A percentile compares a stretch with the other conserved stretches of the same genome.
phyloP scores from a whole-genome alignment of 1,284 basidiomycete species.

The Cutaneotrichosporon cutaneum region DNA sequence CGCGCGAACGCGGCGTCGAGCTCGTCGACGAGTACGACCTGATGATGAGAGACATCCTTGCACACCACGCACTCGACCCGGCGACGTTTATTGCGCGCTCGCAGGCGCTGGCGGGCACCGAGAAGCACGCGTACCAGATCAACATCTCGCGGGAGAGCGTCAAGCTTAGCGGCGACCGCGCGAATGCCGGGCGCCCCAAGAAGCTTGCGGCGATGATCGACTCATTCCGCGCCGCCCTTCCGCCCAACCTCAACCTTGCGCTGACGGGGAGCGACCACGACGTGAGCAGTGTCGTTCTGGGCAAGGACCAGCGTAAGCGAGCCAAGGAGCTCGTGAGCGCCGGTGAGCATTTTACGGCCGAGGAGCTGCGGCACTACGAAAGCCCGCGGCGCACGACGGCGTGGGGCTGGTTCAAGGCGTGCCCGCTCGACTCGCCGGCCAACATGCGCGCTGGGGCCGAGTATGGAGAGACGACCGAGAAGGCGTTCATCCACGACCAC shows the following conservation, averaged over 20 bases:
- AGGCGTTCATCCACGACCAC: constrained; percentile 55
- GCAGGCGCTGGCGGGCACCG: constrained; percentile 7
- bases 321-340: constrained; percentile 48
- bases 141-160: constrained; percentile 32
- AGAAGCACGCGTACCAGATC: constrained; percentile 44
- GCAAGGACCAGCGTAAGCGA: constrained; percentile 51
- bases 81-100: constrained; percentile 39
- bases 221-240: constrained; percentile 43
- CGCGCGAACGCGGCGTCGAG: constrained; percentile 65
- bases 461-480: constrained; percentile 28
- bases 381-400: constrained; percentile 47
- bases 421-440: constrained; percentile 48
- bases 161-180: constrained; percentile 35
- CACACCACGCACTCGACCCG: constrained; percentile 49
- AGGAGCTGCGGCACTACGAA: constrained; percentile 49
- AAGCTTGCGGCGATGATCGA: constrained; percentile 39
- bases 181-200: constrained; percentile 34
- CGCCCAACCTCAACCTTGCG: constrained; percentile 39
- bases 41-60: constrained; percentile 48
- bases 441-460: constrained; percentile 44
- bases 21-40: constrained; percentile 68
- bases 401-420: constrained; percentile 48
- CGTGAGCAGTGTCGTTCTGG: constrained; percentile 49
- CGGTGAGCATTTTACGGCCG: constrained; percentile 47
- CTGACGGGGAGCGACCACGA: constrained; percentile 52